A percentile compares a stretch with the other conserved stretches of the same genome.
phyloP scores from a whole-genome alignment of 2,329 filamentous ascomycete genomes.

The Fusarium brachygibbosum region DNA sequence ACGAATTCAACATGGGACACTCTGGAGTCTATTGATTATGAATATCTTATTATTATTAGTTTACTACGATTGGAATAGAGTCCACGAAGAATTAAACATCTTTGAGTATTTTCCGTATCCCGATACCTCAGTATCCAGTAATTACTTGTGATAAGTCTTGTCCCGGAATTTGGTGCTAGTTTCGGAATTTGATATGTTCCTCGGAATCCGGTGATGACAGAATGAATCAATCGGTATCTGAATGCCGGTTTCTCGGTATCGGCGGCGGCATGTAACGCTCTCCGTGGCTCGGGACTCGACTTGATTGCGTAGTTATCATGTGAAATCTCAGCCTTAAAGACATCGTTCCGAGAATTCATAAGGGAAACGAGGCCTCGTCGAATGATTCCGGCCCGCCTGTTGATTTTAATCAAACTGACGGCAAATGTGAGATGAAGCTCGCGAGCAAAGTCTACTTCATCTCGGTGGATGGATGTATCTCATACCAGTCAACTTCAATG shows the following conservation, averaged over 20 bases:
- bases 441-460: not conserved
- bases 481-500: not conserved
- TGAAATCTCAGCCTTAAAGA: not conserved
- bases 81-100: constrained; percentile 15
- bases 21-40: constrained; percentile 25
- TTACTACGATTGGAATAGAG: constrained; percentile 14
- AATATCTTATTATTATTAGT: constrained; percentile 5
- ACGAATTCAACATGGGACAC: constrained; percentile 36
- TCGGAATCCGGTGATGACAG: not conserved
- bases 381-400: no score
- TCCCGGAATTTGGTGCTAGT: constrained; percentile 6
- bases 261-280: not conserved
- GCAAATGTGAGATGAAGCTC: not conserved
- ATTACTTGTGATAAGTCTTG: not conserved
- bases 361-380: not conserved
- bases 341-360: no score
- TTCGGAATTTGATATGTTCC: constrained; percentile 2
- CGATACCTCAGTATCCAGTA: not conserved
- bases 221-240: constrained; percentile 6
- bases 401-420: not conserved
- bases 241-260: not conserved
- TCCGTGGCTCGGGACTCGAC: not conserved
- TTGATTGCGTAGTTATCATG: not conserved
- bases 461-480: not conserved
- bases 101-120: not conserved